Evolutionary conservation across 345 rosid species (phyloP).

Genomic region (Gynandropsis gynandra): DNA sequence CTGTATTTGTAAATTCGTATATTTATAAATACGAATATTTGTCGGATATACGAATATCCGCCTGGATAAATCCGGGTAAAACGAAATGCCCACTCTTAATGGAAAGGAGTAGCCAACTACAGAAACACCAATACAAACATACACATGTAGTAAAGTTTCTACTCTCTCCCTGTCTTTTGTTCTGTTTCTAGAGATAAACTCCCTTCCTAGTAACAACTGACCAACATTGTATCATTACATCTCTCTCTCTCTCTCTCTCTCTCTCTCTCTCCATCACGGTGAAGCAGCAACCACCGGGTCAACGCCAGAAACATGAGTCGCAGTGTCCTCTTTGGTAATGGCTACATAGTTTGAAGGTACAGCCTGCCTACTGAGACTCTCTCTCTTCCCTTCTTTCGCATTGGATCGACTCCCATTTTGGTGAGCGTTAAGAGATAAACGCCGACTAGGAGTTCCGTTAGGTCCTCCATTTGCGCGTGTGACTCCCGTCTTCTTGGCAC

Average conservation of each 20-base stretch:
- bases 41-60: no score
- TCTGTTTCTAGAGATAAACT: slow-evolving; percentile 13
- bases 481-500: slow-evolving; percentile 61
- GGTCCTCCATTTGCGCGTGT: slow-evolving; percentile 62
- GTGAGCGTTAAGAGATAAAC: slow-evolving; percentile 65
- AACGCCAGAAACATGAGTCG: slow-evolving; percentile 51
- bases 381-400: slow-evolving; percentile 70
- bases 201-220: slow-evolving; percentile 20
- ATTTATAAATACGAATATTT: no score
- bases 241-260: slow-evolving; percentile 27
- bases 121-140: slow-evolving; percentile 18
- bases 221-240: slow-evolving; percentile 18
- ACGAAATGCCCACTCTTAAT: no score
- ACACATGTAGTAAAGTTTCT: slow-evolving; percentile 16
- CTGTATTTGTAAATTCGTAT: no score
- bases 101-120: slow-evolving; percentile 7
- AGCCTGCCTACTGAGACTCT: slow-evolving; percentile 46
- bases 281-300: slow-evolving; percentile 55
- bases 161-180: slow-evolving; percentile 15
- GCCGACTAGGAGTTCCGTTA: slow-evolving; percentile 76
- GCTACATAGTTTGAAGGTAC: slow-evolving; percentile 76
- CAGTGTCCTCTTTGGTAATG: slow-evolving; percentile 74
- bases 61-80: no score
- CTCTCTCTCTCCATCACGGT: slow-evolving; percentile 71
- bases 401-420: slow-evolving; percentile 77